A percentile compares a stretch with the other conserved stretches of the same genome.
Evolutionary conservation across 257 asterid species (phyloP).

Genomic region (Henckelia pumila): DNA sequence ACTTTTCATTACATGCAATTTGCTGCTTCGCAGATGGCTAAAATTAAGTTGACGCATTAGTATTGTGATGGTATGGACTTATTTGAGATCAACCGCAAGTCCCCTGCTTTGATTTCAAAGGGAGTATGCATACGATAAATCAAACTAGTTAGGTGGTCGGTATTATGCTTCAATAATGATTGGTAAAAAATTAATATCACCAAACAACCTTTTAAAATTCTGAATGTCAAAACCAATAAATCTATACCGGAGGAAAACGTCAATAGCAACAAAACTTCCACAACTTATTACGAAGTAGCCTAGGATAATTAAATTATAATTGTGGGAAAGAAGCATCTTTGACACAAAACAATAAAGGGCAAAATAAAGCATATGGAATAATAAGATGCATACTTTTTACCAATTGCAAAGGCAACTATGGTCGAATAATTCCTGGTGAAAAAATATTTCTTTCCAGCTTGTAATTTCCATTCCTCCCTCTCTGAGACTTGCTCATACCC

Average conservation of each 20-base stretch:
- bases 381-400: constrained; percentile 60
- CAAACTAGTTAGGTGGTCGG: not conserved
- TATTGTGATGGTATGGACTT: not conserved
- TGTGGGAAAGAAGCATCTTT: not conserved
- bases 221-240: not conserved
- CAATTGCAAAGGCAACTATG: constrained; percentile 90
- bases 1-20: not conserved
- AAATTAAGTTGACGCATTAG: not conserved
- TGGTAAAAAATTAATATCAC: not conserved
- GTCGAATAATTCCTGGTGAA: constrained; percentile 93
- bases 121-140: not conserved
- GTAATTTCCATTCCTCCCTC: constrained; percentile 80
- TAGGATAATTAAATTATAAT: not conserved
- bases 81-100: not conserved
- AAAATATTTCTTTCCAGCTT: constrained; percentile 84
- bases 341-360: not conserved
- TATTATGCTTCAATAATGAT: too few species aligned
- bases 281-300: not conserved
- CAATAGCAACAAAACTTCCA: not conserved
- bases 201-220: not conserved
- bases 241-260: not conserved
- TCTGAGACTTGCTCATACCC: constrained; percentile 79
- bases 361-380: not conserved
- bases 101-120: not conserved
- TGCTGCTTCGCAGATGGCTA: not conserved